These are phyloP conservation scores for Polyporus arcularius DNA, from an alignment of 768 basidiomycete genomes.

Conservation along the genomic window DNA sequence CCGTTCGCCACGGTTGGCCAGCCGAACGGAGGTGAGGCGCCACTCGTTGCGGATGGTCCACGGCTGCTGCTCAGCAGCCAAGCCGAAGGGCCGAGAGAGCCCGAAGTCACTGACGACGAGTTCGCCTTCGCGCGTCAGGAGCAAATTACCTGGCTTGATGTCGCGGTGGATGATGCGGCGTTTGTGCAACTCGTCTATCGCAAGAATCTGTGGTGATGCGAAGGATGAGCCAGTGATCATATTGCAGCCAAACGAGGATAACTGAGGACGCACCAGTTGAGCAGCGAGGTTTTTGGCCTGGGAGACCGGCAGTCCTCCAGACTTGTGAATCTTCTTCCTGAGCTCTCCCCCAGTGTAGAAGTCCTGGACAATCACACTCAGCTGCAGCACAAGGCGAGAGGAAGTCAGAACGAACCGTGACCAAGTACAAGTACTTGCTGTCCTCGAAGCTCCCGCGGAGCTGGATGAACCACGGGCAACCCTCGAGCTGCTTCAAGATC, in stretches of 20 bases:
- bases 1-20: background rate
- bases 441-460: slow-evolving; percentile 25
- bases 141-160: slow-evolving; percentile 31
- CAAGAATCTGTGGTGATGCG: slow-evolving; percentile 10
- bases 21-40: background rate
- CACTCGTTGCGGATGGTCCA: slow-evolving; percentile 11
- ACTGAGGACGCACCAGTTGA: slow-evolving; percentile 56
- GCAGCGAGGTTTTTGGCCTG: slow-evolving; percentile 69
- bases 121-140: slow-evolving; percentile 18
- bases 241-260: background rate
- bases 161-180: slow-evolving; percentile 29
- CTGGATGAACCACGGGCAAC: slow-evolving; percentile 9
- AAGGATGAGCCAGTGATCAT: background rate
- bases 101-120: slow-evolving; percentile 27
- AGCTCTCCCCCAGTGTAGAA: background rate
- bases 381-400: background rate
- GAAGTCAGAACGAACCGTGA: slow-evolving; percentile 21
- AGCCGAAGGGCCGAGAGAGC: slow-evolving; percentile 26
- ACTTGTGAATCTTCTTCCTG: background rate
- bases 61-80: slow-evolving; percentile 3
- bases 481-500: background rate
- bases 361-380: background rate
- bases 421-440: slow-evolving; percentile 24
- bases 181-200: slow-evolving; percentile 16
- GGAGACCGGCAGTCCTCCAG: slow-evolving; percentile 29